Evolutionary conservation across 306 rosid species (phyloP).

Genomic region (Vicia sativa): DNA sequence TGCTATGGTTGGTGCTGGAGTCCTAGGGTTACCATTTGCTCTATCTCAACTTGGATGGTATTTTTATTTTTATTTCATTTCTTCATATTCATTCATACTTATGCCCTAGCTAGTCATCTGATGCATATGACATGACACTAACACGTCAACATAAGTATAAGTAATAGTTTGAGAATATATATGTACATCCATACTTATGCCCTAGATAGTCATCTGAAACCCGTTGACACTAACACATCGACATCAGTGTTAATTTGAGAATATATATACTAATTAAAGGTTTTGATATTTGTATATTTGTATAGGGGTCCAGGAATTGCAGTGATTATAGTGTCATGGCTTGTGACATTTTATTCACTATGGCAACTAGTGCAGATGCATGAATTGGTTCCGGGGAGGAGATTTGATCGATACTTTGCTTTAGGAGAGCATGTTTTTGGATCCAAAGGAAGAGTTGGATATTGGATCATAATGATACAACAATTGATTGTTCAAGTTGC

Average conservation of each 20-base stretch:
- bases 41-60: constrained; percentile 53
- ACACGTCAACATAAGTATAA: not conserved
- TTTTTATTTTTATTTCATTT: not conserved
- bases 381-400: constrained; percentile 52
- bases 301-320: constrained; percentile 52
- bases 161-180: not conserved
- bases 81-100: not conserved
- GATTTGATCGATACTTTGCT: constrained; percentile 65
- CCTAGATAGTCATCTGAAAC: too few species aligned
- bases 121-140: not conserved
- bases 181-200: not conserved
- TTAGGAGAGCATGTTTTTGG: constrained; percentile 61
- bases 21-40: constrained; percentile 48
- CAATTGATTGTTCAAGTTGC: constrained; percentile 65
- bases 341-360: constrained; percentile 62
- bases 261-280: not conserved
- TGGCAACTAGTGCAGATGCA: constrained; percentile 68
- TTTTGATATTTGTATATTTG: not conserved
- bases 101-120: too few species aligned
- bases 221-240: not conserved
- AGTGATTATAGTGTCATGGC: constrained; percentile 52
- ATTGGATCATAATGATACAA: constrained; percentile 57
- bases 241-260: not conserved
- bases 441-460: constrained; percentile 39
- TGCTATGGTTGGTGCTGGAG: constrained; percentile 58